phyloP scores from a whole-genome alignment of 2,329 filamentous ascomycete genomes.

The Beauveria varroae region DNA sequence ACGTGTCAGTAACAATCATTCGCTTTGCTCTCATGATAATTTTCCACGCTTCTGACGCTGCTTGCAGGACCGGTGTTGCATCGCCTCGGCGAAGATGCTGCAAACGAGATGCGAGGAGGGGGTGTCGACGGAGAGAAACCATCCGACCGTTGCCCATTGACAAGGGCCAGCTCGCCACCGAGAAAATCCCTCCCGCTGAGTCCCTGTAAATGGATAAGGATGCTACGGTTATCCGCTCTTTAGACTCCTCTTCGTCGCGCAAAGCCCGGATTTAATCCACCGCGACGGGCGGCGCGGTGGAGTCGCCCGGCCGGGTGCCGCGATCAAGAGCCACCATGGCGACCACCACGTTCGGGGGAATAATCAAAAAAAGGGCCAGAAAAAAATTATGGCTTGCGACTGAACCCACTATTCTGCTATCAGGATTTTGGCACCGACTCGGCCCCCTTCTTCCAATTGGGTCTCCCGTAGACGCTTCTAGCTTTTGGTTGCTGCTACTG shows the following conservation, averaged over 20 bases:
- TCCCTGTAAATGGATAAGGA: background rate
- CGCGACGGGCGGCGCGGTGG: slow-evolving; percentile 1
- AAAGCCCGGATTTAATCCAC: background rate
- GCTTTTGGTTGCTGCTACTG: background rate
- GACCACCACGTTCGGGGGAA: background rate
- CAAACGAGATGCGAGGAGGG: background rate
- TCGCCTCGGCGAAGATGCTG: background rate
- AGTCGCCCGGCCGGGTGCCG: slow-evolving; percentile 9
- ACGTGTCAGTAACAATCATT: background rate
- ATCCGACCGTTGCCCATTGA: background rate
- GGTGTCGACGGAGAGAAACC: background rate
- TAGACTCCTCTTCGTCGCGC: background rate
- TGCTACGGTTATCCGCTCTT: slow-evolving; percentile 1
- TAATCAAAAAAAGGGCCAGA: background rate
- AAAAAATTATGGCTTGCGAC: background rate
- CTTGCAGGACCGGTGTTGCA: background rate
- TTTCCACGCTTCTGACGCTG: background rate
- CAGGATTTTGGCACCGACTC: background rate
- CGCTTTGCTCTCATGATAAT: background rate
- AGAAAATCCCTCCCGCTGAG: background rate
- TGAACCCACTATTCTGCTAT: slow-evolving; percentile 6
- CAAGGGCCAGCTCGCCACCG: background rate
- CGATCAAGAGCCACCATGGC: slow-evolving; percentile 3
- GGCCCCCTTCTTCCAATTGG: background rate
- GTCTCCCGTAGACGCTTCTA: background rate